Evolutionary conservation across 202 grass and related monocot genomes (phyloP).

Genomic region (Musa balbisiana): DNA sequence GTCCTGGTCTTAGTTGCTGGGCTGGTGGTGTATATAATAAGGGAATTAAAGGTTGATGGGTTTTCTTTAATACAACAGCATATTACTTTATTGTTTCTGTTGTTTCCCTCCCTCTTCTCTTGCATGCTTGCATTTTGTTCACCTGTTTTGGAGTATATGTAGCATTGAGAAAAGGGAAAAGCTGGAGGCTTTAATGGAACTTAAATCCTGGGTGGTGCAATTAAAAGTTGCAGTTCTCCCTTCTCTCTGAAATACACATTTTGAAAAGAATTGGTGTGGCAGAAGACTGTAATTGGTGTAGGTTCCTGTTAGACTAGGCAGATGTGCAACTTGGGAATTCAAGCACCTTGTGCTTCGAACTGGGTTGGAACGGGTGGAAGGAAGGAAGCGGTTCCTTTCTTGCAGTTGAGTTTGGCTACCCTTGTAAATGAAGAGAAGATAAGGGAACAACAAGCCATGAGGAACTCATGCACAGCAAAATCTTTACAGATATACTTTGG

Average conservation of each 20-base stretch:
- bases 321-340: background rate
- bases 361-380: background rate
- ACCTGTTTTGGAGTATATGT: background rate
- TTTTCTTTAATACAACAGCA: constrained; percentile 10
- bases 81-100: background rate
- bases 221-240: background rate
- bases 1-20: background rate
- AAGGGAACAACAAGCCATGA: background rate
- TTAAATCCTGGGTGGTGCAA: background rate
- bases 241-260: background rate
- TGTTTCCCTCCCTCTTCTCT: background rate
- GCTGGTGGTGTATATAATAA: constrained; percentile 17
- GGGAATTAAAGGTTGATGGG: constrained; percentile 6
- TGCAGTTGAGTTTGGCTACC: background rate
- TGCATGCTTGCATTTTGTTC: background rate
- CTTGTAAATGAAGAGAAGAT: background rate
- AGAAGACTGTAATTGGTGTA: background rate
- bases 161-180: constrained; percentile 7
- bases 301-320: background rate
- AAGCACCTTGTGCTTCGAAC: background rate
- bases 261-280: background rate
- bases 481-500: background rate
- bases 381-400: background rate
- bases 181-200: constrained; percentile 4
- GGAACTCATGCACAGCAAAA: background rate